These are phyloP conservation scores for Aureobasidium mangrovei DNA, from an alignment of 2,329 filamentous ascomycete genomes.

Conservation along the genomic window DNA sequence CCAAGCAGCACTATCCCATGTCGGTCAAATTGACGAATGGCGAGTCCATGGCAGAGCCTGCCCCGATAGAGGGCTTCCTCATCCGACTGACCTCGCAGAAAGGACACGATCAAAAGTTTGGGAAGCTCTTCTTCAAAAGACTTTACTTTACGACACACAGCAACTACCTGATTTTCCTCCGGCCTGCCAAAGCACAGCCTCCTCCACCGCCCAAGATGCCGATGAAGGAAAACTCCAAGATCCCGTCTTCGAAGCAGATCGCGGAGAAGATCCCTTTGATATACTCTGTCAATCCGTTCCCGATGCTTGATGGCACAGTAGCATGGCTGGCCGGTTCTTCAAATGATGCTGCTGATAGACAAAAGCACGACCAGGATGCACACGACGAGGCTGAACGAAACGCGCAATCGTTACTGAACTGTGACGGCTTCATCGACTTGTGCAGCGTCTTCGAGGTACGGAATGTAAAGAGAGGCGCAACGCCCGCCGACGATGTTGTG, in stretches of 20 bases:
- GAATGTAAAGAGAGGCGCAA: constrained; percentile 44
- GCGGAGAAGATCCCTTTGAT: constrained; percentile 50
- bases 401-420: constrained; percentile 46
- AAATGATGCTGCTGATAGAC: constrained; percentile 36
- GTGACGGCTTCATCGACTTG: constrained; percentile 58
- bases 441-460: constrained; percentile 49
- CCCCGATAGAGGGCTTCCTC: constrained; percentile 57
- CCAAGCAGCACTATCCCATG: constrained; percentile 56
- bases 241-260: constrained; percentile 49
- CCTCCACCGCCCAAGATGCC: constrained; percentile 49
- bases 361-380: constrained; percentile 49
- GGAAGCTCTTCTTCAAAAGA: constrained; percentile 55
- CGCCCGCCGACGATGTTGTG: constrained; percentile 45
- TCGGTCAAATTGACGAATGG: constrained; percentile 33
- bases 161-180: constrained; percentile 53
- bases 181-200: constrained; percentile 47
- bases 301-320: constrained; percentile 42
- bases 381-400: constrained; percentile 51
- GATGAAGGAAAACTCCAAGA: constrained; percentile 32
- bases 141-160: constrained; percentile 58
- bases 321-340: constrained; percentile 45
- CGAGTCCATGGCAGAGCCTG: constrained; percentile 47
- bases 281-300: constrained; percentile 55
- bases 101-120: constrained; percentile 49
- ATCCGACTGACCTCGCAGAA: constrained; percentile 56